Percentiles rank a stretch among this genome's conserved stretches.
Evolutionary conservation across 1,139 yeast genomes (phyloP).

Genomic region (Yamadazyma membranifaciens): DNA sequence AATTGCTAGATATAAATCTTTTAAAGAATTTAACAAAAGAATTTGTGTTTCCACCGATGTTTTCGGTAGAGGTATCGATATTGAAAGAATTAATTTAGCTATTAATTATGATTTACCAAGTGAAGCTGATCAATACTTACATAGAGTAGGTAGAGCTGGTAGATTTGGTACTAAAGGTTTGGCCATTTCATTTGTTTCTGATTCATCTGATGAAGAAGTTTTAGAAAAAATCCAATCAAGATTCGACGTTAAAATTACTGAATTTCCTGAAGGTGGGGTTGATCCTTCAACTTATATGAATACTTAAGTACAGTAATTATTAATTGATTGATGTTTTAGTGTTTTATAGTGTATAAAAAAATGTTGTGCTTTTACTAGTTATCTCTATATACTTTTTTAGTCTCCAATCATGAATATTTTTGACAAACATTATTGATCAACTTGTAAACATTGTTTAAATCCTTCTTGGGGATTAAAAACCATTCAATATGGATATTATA

Average conservation of each 20-base stretch:
- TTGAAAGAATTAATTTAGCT: conserved; percentile 96
- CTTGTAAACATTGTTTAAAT: conserved; percentile 34
- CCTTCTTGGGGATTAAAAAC: conserved; percentile 52
- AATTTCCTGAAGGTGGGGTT: conserved; percentile 97
- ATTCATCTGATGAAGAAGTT: conserved; percentile 85
- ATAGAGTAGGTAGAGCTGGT: conserved; percentile 99
- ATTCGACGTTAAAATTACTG: conserved; percentile 92
- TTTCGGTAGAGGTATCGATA: conserved; percentile 99
- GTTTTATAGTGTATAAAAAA: neutral
- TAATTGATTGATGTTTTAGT: too few relatives aligned
- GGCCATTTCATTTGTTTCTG: conserved; percentile 86
- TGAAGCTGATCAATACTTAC: conserved; percentile 97
- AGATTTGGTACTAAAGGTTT: conserved; percentile 99
- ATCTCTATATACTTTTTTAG: neutral
- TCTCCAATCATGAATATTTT: neutral
- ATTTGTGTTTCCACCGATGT: conserved; percentile 98
- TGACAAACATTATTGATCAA: conserved; percentile 31
- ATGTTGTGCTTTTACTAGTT: too few relatives aligned
- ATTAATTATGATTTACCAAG: conserved; percentile 90
- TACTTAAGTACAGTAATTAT: conserved; percentile 46
- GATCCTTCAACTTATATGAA: conserved; percentile 98
- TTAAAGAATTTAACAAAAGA: conserved; percentile 98
- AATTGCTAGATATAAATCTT: conserved; percentile 92
- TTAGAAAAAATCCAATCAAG: conserved; percentile 93
- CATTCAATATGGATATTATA: conserved; percentile 54